These are phyloP conservation scores for Penicillium lividum DNA, from an alignment of 495 filamentous ascomycete species.

Conservation along the genomic window DNA sequence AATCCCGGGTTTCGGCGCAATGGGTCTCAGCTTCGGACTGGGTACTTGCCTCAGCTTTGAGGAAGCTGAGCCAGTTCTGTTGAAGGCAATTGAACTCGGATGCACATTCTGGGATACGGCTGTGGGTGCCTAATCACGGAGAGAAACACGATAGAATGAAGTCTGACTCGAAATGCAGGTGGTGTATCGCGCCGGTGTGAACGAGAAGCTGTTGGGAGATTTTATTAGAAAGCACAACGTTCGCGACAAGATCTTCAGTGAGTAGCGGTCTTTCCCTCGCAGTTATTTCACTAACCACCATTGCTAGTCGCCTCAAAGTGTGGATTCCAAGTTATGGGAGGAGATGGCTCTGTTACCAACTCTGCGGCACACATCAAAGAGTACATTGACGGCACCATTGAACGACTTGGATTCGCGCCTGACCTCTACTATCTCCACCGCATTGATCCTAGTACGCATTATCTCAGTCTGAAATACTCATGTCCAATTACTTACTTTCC, in stretches of 20 bases:
- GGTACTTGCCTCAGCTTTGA: conserved; percentile 44
- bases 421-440: conserved; percentile 47
- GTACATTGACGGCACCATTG: conserved; percentile 54
- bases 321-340: conserved; percentile 40
- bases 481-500: background rate
- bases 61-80: conserved; percentile 50
- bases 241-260: conserved; percentile 49
- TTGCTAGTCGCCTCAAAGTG: conserved; percentile 51
- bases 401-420: conserved; percentile 51
- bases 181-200: conserved; percentile 48
- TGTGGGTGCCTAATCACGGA: conserved; percentile 24
- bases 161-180: conserved; percentile 31
- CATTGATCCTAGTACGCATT: conserved; percentile 39
- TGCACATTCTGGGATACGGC: conserved; percentile 58
- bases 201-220: conserved; percentile 53
- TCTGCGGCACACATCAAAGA: conserved; percentile 51
- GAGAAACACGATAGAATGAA: background rate
- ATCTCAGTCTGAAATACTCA: background rate
- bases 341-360: conserved; percentile 39
- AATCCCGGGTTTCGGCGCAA: conserved; percentile 47
- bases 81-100: conserved; percentile 52
- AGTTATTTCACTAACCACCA: background rate
- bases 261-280: conserved; percentile 5
- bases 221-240: conserved; percentile 56
- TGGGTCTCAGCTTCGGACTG: conserved; percentile 46